A percentile compares a stretch with the other conserved stretches of the same genome.
phyloP scores from a whole-genome alignment of 1,284 basidiomycete species.

The Stygiomarasmius scandens region DNA sequence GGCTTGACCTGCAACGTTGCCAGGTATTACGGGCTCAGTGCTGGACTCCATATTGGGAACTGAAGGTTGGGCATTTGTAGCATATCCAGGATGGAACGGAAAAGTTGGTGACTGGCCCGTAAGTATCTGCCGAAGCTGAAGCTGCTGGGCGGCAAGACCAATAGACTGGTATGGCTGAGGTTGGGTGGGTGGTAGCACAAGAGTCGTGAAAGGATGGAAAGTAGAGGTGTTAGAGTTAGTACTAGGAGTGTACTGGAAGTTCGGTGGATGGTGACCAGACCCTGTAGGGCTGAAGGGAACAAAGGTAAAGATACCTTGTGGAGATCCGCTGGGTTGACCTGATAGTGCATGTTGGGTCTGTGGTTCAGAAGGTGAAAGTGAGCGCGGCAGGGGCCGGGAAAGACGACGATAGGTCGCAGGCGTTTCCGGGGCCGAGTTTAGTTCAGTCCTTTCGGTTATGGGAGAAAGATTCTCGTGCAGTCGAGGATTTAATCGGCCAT shows the following conservation, averaged over 20 bases:
- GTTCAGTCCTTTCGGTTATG: no score
- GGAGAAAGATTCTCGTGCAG: no score
- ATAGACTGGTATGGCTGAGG: background rate
- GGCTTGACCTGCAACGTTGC: no score
- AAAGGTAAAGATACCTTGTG: no score
- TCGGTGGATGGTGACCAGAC: background rate
- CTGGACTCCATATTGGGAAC: background rate
- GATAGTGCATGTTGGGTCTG: no score
- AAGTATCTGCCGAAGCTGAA: background rate
- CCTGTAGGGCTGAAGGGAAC: no score
- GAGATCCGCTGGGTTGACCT: no score
- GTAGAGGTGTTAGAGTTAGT: background rate
- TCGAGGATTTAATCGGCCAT: no score
- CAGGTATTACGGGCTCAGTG: background rate
- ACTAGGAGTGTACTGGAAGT: background rate
- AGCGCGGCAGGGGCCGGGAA: no score
- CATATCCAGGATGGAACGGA: background rate
- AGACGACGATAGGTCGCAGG: no score
- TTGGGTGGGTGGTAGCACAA: background rate
- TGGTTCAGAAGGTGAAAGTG: no score
- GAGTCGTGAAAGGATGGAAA: background rate
- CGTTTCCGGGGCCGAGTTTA: no score
- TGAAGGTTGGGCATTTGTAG: background rate
- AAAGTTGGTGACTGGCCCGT: background rate
- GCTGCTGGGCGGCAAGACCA: background rate